phyloP scores from a whole-genome alignment of 1,284 basidiomycete genomes.

The Phellinidium pouzarii region DNA sequence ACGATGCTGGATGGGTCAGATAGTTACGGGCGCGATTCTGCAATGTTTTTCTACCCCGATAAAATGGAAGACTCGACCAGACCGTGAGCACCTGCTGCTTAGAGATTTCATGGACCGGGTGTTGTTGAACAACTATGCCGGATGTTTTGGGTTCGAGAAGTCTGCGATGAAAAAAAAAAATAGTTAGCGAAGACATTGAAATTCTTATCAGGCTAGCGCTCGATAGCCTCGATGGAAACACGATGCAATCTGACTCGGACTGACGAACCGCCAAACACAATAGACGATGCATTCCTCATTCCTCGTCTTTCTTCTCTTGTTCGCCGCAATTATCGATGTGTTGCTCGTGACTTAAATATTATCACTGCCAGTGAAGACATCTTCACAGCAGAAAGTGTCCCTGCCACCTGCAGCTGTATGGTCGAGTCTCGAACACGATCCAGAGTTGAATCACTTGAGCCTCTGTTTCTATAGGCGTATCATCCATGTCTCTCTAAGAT shows the following conservation, averaged over 20 bases:
- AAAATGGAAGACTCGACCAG: not conserved
- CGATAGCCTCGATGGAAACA: not conserved
- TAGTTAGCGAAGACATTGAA: not conserved
- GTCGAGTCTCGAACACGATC: no score
- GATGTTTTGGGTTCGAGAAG: not conserved
- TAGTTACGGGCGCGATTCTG: not conserved
- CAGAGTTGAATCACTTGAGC: no score
- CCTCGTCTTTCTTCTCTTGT: not conserved
- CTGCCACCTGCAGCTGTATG: no score
- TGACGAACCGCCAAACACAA: no score
- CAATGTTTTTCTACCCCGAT: not conserved
- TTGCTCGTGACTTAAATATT: no score
- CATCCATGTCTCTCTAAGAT: no score
- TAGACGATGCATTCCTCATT: no score
- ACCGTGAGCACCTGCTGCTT: not conserved
- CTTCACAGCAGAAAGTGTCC: no score
- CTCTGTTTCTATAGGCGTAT: no score
- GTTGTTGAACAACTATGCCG: not conserved
- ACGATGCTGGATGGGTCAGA: not conserved
- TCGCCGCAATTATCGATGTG: not conserved
- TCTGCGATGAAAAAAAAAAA: not conserved
- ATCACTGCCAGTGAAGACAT: no score
- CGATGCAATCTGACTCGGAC: not conserved
- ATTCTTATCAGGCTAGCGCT: not conserved
- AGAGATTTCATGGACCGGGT: not conserved